These are phyloP conservation scores for Tausonia pullulans DNA, from an alignment of 1,284 basidiomycete genomes.

Conservation along the genomic window DNA sequence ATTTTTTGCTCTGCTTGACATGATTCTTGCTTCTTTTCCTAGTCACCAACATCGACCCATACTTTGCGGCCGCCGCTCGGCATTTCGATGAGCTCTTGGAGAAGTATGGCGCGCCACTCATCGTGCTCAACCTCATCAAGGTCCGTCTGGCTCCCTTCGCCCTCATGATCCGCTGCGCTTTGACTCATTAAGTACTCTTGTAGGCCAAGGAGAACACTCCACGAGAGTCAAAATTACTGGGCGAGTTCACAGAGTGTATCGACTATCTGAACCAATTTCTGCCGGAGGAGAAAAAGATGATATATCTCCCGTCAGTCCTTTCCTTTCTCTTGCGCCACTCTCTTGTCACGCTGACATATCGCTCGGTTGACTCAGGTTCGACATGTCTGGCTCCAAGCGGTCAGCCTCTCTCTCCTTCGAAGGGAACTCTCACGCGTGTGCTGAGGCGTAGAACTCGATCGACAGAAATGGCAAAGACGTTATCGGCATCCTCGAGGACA, in stretches of 20 bases:
- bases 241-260: conserved; percentile 87
- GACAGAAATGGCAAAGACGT: conserved; percentile 85
- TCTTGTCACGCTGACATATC: neutral
- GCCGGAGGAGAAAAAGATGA: conserved; percentile 72
- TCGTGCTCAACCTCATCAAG: conserved; percentile 95
- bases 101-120: conserved; percentile 81
- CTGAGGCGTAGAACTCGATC: no score
- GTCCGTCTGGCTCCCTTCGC: conserved; percentile 33
- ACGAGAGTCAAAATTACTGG: conserved; percentile 83
- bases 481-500: conserved; percentile 87
- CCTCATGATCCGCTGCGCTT: neutral
- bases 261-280: conserved; percentile 92
- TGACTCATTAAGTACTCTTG: neutral
- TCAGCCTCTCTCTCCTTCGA: no score
- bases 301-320: conserved; percentile 96
- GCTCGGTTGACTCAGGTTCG: no score
- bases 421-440: no score
- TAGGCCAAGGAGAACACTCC: conserved; percentile 46
- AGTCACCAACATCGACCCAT: conserved; percentile 94
- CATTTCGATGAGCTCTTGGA: conserved; percentile 90
- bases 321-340: conserved; percentile 31
- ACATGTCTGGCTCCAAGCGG: no score
- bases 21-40: neutral
- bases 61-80: conserved; percentile 80
- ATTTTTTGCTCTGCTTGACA: neutral